phyloP scores from a whole-genome alignment of 495 filamentous ascomycete species.

The Wilcoxina mikolae region DNA sequence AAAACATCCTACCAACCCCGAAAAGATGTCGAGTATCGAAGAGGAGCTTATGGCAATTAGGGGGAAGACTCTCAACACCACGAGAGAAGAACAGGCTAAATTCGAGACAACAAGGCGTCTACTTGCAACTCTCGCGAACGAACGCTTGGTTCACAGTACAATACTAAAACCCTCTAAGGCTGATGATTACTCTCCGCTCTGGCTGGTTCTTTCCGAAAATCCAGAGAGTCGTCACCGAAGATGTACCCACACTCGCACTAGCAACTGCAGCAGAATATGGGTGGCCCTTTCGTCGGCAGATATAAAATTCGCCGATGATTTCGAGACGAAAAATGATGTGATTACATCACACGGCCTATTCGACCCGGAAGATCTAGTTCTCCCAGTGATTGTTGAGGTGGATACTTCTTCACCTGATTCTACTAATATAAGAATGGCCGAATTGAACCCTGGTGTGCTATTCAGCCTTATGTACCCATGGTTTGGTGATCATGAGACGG shows the following conservation, averaged over 20 bases:
- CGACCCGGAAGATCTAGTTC: neutral
- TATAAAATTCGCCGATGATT: neutral
- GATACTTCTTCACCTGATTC: neutral
- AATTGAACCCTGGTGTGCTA: neutral
- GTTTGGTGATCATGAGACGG: neutral
- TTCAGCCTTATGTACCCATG: neutral
- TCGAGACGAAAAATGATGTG: neutral
- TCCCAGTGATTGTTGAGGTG: neutral
- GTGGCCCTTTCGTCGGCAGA: neutral
- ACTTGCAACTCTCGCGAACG: neutral
- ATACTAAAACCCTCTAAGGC: neutral
- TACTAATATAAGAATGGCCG: no score
- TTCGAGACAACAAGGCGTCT: neutral
- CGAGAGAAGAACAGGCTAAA: neutral
- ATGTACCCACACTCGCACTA: neutral
- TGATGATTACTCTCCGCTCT: no score
- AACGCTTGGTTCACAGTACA: neutral
- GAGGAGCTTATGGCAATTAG: neutral
- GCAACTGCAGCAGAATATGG: neutral
- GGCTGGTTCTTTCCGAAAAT: neutral
- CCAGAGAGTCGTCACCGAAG: neutral
- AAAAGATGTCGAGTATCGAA: neutral
- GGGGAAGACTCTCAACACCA: neutral
- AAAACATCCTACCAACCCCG: no score
- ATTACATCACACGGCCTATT: neutral